Base-by-base conservation (phyloP, 345 rosid genomes). In the Punica granatum region DNA sequence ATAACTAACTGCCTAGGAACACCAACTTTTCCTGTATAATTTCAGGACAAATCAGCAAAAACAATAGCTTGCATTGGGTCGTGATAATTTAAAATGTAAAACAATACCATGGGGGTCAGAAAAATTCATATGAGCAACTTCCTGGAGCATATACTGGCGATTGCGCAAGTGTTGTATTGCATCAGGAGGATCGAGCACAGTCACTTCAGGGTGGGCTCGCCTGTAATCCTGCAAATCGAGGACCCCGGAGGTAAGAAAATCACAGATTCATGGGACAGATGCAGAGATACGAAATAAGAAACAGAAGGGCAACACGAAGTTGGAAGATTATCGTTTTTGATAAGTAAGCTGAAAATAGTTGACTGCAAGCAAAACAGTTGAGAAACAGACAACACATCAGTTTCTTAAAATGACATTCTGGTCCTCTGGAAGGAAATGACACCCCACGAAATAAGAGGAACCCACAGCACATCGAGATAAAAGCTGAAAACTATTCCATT, bases 151-250 rank as follows among this genome's bases (percentile, higher is more conserved):
- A 18, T 86, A 88, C 67, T 88, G 91, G 63, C 91, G 95, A 73
- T 83, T 85, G 67, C 70, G 88, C 44, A 88, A 69, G 80, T 84
- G 91, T 64, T 84, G 89, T 76, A 88, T 88, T 26, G 91, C 91
- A 83, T 84, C 90, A 23, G 90, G 95, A 60, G 95, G 95, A 77
- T 88, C 91, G 48, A 88, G 95, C 75, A 88, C 91, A 35, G 95
- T 83, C 72, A 88, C 95, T 76, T 84, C 95, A 25, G 91, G 95
- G 77, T 88, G 90, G 60, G 84, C 73, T 65, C 25, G 76, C 69
- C 91, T 64, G 70, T 86, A 88, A 26, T 86, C 95, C 95, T 88
- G 70, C 69, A 81, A 65, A 68, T 62, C 26, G 26, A 66, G 58
- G 44, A 48, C 15, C 37, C 25, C 31, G 32, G 34, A 60, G 28